phyloP scores from a whole-genome alignment of 768 basidiomycete genomes.

The Rhizopogon sp. region DNA sequence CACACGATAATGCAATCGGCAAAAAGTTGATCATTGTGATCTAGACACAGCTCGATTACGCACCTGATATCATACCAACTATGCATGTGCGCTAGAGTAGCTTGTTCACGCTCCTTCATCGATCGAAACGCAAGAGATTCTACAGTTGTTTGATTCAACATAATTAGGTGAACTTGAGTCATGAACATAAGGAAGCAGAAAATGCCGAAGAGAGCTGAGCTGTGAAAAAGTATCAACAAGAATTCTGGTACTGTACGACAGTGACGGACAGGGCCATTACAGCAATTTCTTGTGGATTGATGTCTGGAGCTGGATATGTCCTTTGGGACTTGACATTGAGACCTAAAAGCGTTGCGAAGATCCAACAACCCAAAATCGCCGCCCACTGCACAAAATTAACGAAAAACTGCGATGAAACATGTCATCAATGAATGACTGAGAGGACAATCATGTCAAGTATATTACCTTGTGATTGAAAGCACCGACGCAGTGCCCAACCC shows the following conservation, averaged over 20 bases:
- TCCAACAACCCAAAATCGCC: slow-evolving; percentile 55
- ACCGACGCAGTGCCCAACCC: slow-evolving; percentile 95
- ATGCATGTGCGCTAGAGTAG: slow-evolving; percentile 43
- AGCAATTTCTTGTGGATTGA: slow-evolving; percentile 69
- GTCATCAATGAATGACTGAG: not conserved
- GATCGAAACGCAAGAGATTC: slow-evolving; percentile 59
- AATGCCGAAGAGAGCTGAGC: slow-evolving; percentile 64
- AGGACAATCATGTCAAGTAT: slow-evolving; percentile 6
- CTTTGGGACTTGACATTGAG: slow-evolving; percentile 36
- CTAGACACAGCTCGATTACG: slow-evolving; percentile 16
- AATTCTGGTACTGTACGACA: not conserved
- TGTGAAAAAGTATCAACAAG: slow-evolving; percentile 23
- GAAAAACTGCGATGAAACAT: slow-evolving; percentile 56
- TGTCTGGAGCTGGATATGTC: slow-evolving; percentile 14
- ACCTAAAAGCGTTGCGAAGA: slow-evolving; percentile 53
- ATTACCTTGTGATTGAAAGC: slow-evolving; percentile 83
- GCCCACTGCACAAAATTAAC: slow-evolving; percentile 72
- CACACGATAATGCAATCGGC: not conserved
- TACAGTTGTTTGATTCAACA: slow-evolving; percentile 69
- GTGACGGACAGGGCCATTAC: slow-evolving; percentile 68
- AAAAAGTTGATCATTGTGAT: not conserved
- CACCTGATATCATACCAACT: slow-evolving; percentile 53
- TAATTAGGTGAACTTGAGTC: slow-evolving; percentile 59
- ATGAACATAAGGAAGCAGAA: slow-evolving; percentile 58
- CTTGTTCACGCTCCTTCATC: slow-evolving; percentile 63